Base-by-base conservation (phyloP, 73 alveolate genomes). In the Paramecium tetraurelia region DNA sequence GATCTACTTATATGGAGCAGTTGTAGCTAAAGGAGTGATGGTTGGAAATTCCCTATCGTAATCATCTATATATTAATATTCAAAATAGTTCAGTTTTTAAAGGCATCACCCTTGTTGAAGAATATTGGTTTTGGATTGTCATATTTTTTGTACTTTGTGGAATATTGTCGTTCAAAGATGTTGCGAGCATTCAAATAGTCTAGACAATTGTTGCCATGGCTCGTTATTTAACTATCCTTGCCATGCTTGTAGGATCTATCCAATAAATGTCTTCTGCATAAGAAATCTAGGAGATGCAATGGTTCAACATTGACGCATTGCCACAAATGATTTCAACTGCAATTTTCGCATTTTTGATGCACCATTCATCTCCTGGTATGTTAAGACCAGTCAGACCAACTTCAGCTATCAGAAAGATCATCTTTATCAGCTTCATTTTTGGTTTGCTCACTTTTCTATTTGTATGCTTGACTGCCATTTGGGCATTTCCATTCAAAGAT, bases 361-460 rank as follows among this genome's bases (percentile, higher is more conserved):
- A 89, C 27, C 94, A 89, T 38, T 70, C 92, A n/a, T 40, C 87
- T 1, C 94, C 94, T 22, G 86, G 92, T 24, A 89, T 89, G 94
- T 53, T 83, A 14, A 89, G 87, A 70, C 94, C 94, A 70, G 84
- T 89, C 0, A 63, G 84, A 31, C 94, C 94, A 20, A 16, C 50
- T 8, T 59, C 48, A 31, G 84, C 68, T 7, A 72, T 89, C 22
- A 68, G 87, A 89, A 70, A 40, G 24, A 83, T 89, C 1, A 38
- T 89, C 1, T 58, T 89, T 84, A 46, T 58, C 16, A 20, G 92
- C 44, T 89, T 89, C 29, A 44, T 46, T 5, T 70, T 89, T 27
- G 94, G 92, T 7, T 31, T 68, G 12, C 10, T 72, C 14, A 53
- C 75, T 40, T 89, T 89, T 72, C 50, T 89, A 46, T 44, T 63